These are phyloP conservation scores for Silene conica DNA, from an alignment of 148 eudicot species.

Conservation along the genomic window DNA sequence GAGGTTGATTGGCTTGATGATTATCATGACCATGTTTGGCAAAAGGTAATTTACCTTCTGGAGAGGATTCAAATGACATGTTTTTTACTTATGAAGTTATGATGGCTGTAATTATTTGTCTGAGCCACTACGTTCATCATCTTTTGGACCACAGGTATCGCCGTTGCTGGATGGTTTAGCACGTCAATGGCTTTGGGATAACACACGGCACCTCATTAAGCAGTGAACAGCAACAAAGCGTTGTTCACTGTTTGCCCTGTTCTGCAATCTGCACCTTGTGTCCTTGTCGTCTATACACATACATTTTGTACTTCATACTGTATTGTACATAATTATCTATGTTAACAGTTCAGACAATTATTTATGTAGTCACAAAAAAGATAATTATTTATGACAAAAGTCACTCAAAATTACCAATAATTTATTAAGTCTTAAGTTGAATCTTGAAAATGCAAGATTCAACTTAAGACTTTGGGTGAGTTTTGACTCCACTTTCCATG, in stretches of 20 bases:
- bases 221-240: slow-evolving; percentile 12
- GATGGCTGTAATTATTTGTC: neutral
- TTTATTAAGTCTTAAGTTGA: no score
- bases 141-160: slow-evolving; percentile 52
- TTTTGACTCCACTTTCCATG: no score
- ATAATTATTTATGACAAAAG: no score
- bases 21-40: slow-evolving; percentile 91
- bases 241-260: neutral
- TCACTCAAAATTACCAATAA: no score
- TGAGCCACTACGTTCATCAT: neutral
- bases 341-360: no score
- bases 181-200: slow-evolving; percentile 82
- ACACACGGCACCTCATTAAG: slow-evolving; percentile 61
- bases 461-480: no score
- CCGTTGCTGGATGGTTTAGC: slow-evolving; percentile 69
- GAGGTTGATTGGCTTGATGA: slow-evolving; percentile 87
- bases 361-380: no score
- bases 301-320: slow-evolving; percentile 9
- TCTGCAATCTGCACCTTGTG: neutral
- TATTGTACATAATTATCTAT: neutral
- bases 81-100: neutral
- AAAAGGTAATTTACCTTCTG: slow-evolving; percentile 48
- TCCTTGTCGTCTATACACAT: neutral
- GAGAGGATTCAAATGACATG: neutral
- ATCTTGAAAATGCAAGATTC: no score